Conservation (phyloP, 441 rosid species). For the Populus hybrid region DNA sequence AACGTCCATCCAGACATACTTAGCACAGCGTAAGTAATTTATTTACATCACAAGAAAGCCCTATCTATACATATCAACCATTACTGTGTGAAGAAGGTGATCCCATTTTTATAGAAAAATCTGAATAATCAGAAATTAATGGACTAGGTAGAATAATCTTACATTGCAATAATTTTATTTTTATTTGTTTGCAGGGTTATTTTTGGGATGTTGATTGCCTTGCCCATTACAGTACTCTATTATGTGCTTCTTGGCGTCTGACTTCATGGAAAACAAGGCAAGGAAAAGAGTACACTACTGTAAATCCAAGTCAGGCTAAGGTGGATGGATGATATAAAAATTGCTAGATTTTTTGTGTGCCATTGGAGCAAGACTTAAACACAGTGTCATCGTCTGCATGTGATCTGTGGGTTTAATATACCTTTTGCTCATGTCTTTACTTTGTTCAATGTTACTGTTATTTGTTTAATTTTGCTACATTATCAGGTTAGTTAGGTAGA, state of each 20-base stretch:
- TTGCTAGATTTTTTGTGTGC: background rate
- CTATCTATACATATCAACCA: background rate
- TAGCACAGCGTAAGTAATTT: slow-evolving; percentile 75
- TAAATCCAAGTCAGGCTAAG: slow-evolving; percentile 21
- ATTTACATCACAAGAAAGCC: background rate
- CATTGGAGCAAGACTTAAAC: slow-evolving; percentile 16
- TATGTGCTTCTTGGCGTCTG: slow-evolving; percentile 75
- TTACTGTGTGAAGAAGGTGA: too few relatives aligned
- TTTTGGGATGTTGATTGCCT: slow-evolving; percentile 81
- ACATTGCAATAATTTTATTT: background rate
- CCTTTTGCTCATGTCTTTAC: background rate
- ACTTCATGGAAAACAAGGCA: slow-evolving; percentile 12
- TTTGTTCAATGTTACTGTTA: background rate
- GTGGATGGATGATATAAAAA: background rate
- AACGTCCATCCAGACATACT: slow-evolving; percentile 87
- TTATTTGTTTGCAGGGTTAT: slow-evolving; percentile 53
- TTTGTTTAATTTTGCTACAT: background rate
- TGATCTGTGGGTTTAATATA: slow-evolving; percentile 9
- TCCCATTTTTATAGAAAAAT: too few relatives aligned
- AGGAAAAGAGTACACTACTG: background rate
- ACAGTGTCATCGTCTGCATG: slow-evolving; percentile 11
- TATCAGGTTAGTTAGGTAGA: background rate
- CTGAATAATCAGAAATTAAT: background rate
- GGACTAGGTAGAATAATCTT: background rate
- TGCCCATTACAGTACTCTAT: slow-evolving; percentile 79